These are phyloP conservation scores for Lentinula guzmanii DNA, from an alignment of 768 basidiomycete genomes.

Conservation along the genomic window DNA sequence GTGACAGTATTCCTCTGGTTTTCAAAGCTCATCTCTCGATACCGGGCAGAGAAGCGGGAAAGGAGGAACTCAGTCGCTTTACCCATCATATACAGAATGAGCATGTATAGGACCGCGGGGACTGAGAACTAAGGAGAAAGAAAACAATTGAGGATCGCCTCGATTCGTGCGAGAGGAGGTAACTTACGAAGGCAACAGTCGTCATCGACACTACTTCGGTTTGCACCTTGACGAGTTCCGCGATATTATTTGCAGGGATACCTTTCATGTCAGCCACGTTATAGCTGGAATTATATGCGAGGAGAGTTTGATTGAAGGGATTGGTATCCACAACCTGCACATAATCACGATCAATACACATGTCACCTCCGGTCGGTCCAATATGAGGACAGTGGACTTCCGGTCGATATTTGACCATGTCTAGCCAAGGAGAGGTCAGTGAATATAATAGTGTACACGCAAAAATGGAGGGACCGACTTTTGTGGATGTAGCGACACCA, in stretches of 20 bases:
- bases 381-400: conserved; percentile 10
- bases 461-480: neutral
- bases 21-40: neutral
- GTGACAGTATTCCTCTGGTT: neutral
- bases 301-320: neutral
- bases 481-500: conserved; percentile 5
- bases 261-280: neutral
- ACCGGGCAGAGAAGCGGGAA: neutral
- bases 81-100: neutral
- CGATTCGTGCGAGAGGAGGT: neutral
- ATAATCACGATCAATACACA: conserved; percentile 6
- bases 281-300: conserved; percentile 3
- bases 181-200: neutral
- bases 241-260: neutral
- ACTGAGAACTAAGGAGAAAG: neutral
- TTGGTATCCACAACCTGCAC: neutral
- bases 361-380: conserved; percentile 8
- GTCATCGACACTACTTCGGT: neutral
- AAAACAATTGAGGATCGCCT: neutral
- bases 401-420: conserved; percentile 7
- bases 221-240: neutral
- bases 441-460: neutral
- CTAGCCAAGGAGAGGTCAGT: neutral
- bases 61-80: neutral
- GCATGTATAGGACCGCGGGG: neutral